Conservation (phyloP, 208 protist genomes). For the Paratrypanosoma confusum region DNA sequence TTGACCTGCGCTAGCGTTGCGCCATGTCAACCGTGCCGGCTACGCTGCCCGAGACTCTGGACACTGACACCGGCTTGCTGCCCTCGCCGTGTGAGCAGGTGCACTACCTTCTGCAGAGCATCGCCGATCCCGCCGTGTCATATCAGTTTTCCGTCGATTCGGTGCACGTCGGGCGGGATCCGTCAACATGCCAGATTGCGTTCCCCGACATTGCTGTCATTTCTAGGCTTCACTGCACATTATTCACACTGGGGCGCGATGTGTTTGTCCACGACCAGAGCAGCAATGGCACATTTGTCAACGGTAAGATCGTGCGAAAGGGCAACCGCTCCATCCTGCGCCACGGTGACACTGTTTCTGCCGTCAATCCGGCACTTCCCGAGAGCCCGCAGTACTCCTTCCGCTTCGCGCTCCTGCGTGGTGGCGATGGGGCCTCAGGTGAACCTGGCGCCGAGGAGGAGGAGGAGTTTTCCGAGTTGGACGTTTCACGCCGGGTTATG, state of each 20-base stretch:
- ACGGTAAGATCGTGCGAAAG: conserved; percentile 28
- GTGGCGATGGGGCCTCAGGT: neutral
- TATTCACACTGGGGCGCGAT: conserved; percentile 34
- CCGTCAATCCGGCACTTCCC: conserved; percentile 37
- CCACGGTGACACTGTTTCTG: conserved; percentile 32
- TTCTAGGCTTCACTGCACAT: conserved; percentile 36
- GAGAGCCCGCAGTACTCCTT: conserved; percentile 16
- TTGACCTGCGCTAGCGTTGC: too few relatives aligned
- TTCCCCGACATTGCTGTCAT: conserved; percentile 14
- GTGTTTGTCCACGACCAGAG: conserved; percentile 60
- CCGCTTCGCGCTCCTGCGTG: conserved; percentile 15
- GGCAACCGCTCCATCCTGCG: conserved; percentile 19
- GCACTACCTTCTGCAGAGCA: too few relatives aligned
- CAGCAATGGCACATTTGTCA: conserved; percentile 71
- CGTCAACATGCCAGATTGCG: conserved; percentile 19
- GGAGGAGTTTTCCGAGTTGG: conserved; percentile 16
- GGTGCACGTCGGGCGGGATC: conserved; percentile 34
- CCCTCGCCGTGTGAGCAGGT: too few relatives aligned
- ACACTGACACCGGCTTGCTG: too few relatives aligned
- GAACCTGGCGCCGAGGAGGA: neutral
- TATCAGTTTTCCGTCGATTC: conserved; percentile 28
- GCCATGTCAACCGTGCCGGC: too few relatives aligned
- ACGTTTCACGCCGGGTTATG: too few relatives aligned
- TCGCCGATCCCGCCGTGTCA: too few relatives aligned
- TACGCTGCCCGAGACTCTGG: too few relatives aligned